Conservation (phyloP, 2,329 filamentous ascomycete genomes). For the Albifimbria verrucaria region DNA sequence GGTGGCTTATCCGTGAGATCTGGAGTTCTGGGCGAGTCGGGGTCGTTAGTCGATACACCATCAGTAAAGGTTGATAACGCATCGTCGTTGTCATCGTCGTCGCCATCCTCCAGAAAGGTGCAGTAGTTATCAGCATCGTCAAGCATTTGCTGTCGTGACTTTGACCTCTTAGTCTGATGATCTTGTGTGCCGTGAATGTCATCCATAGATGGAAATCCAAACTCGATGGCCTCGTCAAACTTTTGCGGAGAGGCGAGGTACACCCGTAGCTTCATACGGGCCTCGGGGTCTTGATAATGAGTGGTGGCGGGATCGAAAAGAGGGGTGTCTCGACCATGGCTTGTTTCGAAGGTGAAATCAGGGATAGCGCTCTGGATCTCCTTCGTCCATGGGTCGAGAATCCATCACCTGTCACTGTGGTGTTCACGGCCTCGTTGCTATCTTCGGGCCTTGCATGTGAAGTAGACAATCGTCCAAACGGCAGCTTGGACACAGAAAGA, state of each 20-base stretch:
- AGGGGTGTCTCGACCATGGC: conserved; percentile 16
- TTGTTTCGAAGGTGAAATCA: conserved; percentile 26
- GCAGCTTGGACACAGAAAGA: conserved; percentile 66
- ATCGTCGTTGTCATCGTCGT: conserved; percentile 6
- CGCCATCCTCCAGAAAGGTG: conserved; percentile 58
- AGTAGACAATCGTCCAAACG: conserved; percentile 55
- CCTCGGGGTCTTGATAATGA: conserved; percentile 88
- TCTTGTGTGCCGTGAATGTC: conserved; percentile 30
- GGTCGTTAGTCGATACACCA: conserved; percentile 51
- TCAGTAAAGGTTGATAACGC: conserved; percentile 52
- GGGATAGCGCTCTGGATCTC: conserved; percentile 12
- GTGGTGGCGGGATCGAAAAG: conserved; percentile 67
- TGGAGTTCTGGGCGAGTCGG: conserved; percentile 58
- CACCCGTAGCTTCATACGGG: conserved; percentile 77
- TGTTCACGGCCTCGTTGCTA: conserved; percentile 33
- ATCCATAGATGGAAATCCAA: conserved; percentile 75
- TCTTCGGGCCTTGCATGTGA: conserved; percentile 46
- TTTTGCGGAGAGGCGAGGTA: conserved; percentile 89
- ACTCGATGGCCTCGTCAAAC: conserved; percentile 92
- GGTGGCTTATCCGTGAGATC: conserved; percentile 41
- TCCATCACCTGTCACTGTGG: background rate
- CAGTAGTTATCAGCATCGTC: conserved; percentile 48
- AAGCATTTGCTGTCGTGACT: conserved; percentile 23
- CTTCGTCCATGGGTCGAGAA: background rate
- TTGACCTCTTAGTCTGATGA: conserved; percentile 15